Conservation (phyloP, 2,329 filamentous ascomycete species). For the Cladosporium phlei region DNA sequence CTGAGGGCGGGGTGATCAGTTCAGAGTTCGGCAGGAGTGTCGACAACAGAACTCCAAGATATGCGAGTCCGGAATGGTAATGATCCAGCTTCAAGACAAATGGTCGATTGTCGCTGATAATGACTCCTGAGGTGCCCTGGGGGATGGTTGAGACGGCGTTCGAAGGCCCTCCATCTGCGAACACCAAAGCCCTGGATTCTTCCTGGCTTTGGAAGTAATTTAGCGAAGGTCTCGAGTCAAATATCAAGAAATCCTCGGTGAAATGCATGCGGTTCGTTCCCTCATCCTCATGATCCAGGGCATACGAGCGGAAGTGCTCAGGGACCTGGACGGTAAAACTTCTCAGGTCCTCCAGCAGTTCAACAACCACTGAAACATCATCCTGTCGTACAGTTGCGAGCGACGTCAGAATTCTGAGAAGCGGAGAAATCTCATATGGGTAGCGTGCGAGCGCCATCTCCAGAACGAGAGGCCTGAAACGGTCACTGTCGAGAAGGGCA, state of each 20-base stretch:
- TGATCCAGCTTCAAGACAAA: slow-evolving; percentile 71
- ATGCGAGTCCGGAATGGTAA: slow-evolving; percentile 71
- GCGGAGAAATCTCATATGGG: slow-evolving; percentile 78
- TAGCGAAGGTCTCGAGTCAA: slow-evolving; percentile 36
- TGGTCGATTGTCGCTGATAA: slow-evolving; percentile 72
- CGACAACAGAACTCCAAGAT: slow-evolving; percentile 72
- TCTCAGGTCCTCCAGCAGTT: slow-evolving; percentile 63
- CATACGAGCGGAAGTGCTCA: slow-evolving; percentile 65
- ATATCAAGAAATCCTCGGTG: slow-evolving; percentile 58
- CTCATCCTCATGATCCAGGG: slow-evolving; percentile 77
- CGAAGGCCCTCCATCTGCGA: slow-evolving; percentile 3
- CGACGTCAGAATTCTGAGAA: slow-evolving; percentile 46
- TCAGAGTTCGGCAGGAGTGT: slow-evolving; percentile 54
- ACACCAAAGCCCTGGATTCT: slow-evolving; percentile 2
- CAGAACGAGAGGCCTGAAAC: slow-evolving; percentile 57
- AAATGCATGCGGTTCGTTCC: slow-evolving; percentile 75
- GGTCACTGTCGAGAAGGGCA: slow-evolving; percentile 39
- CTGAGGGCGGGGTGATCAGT: slow-evolving; percentile 14
- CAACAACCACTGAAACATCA: slow-evolving; percentile 40
- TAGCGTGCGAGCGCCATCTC: slow-evolving; percentile 69
- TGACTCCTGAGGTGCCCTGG: slow-evolving; percentile 61
- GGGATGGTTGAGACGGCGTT: slow-evolving; percentile 57
- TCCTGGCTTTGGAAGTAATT: background rate
- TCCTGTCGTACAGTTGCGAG: slow-evolving; percentile 18
- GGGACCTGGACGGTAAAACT: slow-evolving; percentile 77